These are phyloP conservation scores for Blastobotrys muscicola DNA, from an alignment of 805 yeast species.

Conservation along the genomic window DNA sequence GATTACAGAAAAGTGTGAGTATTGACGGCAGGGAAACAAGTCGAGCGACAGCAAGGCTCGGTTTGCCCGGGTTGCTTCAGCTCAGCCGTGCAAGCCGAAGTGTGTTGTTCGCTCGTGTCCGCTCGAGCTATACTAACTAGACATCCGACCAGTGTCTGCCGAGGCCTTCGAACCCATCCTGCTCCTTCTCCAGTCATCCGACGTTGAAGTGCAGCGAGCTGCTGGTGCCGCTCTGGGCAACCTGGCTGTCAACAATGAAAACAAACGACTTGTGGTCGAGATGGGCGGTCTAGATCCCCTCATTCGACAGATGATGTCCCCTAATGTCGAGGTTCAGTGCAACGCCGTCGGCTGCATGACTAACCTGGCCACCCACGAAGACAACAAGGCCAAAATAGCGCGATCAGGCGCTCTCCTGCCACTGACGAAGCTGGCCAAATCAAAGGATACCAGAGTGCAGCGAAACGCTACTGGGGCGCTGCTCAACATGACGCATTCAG, in stretches of 20 bases:
- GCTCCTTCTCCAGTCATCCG: conserved; percentile 74
- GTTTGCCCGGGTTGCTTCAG: no score
- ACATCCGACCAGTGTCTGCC: conserved; percentile 79
- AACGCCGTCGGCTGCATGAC: conserved; percentile 99
- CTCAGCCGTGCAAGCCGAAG: no score
- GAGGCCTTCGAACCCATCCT: conserved; percentile 92
- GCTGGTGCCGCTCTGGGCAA: conserved; percentile 99
- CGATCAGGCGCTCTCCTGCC: conserved; percentile 94
- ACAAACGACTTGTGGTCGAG: conserved; percentile 86
- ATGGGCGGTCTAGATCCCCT: conserved; percentile 98
- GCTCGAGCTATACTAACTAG: conserved; percentile 25
- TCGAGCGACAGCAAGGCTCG: no score
- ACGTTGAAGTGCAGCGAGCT: conserved; percentile 93
- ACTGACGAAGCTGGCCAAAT: conserved; percentile 85
- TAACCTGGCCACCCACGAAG: conserved; percentile 95
- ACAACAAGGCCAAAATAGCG: conserved; percentile 91
- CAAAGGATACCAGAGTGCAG: conserved; percentile 91
- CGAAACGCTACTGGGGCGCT: conserved; percentile 98
- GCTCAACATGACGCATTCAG: conserved; percentile 95
- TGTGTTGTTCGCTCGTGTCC: no score
- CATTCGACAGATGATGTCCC: conserved; percentile 94
- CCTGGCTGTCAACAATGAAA: conserved; percentile 91
- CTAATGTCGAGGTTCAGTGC: conserved; percentile 96
- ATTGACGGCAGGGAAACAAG: background rate
- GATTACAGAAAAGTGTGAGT: conserved; percentile 70